These are phyloP conservation scores for Epicoccum sorghinum DNA, from an alignment of 2,329 filamentous ascomycete species.

Conservation along the genomic window DNA sequence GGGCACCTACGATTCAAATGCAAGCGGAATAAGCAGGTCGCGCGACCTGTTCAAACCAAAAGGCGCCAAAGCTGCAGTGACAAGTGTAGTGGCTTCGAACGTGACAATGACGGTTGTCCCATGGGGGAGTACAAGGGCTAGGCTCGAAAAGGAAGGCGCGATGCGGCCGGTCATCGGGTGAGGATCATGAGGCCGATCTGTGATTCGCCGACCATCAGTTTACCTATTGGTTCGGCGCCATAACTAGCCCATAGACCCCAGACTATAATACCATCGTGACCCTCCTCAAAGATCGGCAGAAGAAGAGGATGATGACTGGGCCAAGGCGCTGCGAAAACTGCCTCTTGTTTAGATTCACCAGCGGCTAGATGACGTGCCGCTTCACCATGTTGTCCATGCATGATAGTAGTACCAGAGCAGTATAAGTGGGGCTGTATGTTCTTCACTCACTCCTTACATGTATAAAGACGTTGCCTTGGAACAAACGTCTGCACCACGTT, in stretches of 20 bases:
- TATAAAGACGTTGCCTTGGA: neutral
- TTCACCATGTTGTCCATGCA: neutral
- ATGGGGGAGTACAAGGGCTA: neutral
- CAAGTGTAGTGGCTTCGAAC: neutral
- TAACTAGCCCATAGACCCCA: neutral
- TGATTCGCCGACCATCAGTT: neutral
- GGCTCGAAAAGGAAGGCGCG: neutral
- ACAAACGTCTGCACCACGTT: neutral
- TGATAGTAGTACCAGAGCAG: neutral
- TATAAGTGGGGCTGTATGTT: neutral
- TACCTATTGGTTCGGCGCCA: neutral
- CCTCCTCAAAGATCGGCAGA: slow-evolving; percentile 3
- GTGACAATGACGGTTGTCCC: neutral
- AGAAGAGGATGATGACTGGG: neutral
- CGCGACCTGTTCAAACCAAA: neutral
- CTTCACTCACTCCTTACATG: neutral
- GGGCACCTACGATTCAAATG: neutral
- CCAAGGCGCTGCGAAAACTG: neutral
- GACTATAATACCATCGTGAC: neutral
- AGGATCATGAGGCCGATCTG: neutral
- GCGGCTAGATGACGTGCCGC: neutral
- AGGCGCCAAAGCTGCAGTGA: neutral
- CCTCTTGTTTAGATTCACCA: neutral
- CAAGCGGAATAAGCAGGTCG: neutral
- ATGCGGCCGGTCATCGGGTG: neutral